Percentiles rank a stretch among this genome's conserved stretches.
phyloP scores from a whole-genome alignment of 2,329 filamentous ascomycete genomes.

The Waltergamsia citrina region DNA sequence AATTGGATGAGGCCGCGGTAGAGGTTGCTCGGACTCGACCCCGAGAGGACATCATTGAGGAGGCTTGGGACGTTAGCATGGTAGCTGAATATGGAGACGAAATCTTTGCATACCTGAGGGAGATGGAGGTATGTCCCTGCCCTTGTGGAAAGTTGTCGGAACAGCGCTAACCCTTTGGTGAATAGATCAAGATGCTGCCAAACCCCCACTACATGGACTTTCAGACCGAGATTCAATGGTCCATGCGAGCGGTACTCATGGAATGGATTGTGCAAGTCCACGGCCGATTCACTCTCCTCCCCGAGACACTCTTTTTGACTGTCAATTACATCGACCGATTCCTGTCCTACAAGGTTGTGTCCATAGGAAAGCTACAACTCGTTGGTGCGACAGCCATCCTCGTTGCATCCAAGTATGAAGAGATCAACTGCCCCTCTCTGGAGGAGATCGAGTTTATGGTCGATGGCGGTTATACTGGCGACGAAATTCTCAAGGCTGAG shows the following conservation, averaged over 20 bases:
- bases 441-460: conserved; percentile 98
- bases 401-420: conserved; percentile 95
- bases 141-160: conserved; percentile 3
- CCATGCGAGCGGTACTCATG: conserved; percentile 94
- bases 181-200: conserved; percentile 67
- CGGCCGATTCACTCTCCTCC: conserved; percentile 78
- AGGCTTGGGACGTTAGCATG: conserved; percentile 92
- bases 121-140: conserved; percentile 62
- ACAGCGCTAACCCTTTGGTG: not conserved
- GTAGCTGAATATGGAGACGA: conserved; percentile 94
- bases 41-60: conserved; percentile 74
- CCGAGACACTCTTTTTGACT: conserved; percentile 88
- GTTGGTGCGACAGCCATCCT: conserved; percentile 94
- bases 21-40: conserved; percentile 62
- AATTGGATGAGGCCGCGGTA: conserved; percentile 57
- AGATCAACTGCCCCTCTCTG: conserved; percentile 95
- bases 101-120: conserved; percentile 86
- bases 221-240: conserved; percentile 97
- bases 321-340: conserved; percentile 98
- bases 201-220: conserved; percentile 94
- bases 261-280: conserved; percentile 98
- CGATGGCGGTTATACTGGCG: conserved; percentile 76
- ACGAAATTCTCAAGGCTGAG: conserved; percentile 95
- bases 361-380: conserved; percentile 87
- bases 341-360: conserved; percentile 88